Evolutionary conservation across 2,329 filamentous ascomycete species (phyloP).

Genomic region (Cercospora berteroae): DNA sequence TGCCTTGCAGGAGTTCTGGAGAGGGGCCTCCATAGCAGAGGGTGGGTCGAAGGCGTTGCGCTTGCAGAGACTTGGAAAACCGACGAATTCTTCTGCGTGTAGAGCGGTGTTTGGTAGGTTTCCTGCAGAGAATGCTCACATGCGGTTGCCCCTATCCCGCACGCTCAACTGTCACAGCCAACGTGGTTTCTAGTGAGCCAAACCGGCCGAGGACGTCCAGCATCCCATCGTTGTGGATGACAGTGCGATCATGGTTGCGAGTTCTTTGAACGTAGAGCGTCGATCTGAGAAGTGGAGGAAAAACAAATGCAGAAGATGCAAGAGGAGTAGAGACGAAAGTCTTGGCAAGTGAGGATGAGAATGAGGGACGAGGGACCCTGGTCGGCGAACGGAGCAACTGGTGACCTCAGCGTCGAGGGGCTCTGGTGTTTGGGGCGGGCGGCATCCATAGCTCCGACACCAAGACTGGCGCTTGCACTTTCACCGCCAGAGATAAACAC

Average conservation of each 20-base stretch:
- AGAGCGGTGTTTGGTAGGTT: too few relatives aligned
- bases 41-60: too few relatives aligned
- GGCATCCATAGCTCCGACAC: neutral
- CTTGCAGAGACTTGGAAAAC: too few relatives aligned
- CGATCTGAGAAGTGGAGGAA: neutral
- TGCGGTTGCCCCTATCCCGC: neutral
- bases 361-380: neutral
- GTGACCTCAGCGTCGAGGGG: conserved; percentile 1
- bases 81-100: too few relatives aligned
- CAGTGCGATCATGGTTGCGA: neutral
- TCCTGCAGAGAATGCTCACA: neutral
- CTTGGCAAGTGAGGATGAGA: neutral
- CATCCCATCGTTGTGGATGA: neutral
- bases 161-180: neutral
- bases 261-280: neutral
- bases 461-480: conserved; percentile 1
- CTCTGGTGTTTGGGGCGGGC: neutral
- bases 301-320: neutral
- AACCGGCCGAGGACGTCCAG: neutral
- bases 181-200: neutral
- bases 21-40: too few relatives aligned
- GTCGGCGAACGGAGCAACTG: neutral
- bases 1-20: too few relatives aligned
- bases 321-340: neutral
- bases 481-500: neutral